Evolutionary conservation across 192 early-diverging fungal species (phyloP), one percentile per base, ranked within the genome.

Genomic region (Coemansia aciculifera): DNA sequence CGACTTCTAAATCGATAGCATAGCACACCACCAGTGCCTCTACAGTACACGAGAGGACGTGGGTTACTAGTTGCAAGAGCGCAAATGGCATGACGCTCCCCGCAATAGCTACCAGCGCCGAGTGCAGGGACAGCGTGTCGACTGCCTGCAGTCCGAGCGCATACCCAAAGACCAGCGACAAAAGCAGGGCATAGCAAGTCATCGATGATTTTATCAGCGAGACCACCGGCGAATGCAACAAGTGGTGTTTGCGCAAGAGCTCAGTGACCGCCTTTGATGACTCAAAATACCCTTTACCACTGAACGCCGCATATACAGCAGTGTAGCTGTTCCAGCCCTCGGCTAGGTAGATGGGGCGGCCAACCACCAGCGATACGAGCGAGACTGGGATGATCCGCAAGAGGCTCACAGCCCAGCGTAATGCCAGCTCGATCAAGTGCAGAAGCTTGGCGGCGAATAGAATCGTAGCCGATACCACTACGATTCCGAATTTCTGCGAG

Each of bases 21-120:
- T 82, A 77, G 49, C 79, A 82, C 2, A 82, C 72, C 6, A 82
- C 79, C 64, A 82, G 36, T 0, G 79, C 71, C 27, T 82, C 79
- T 4, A 82, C 79, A 2, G 74, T 77, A 29, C 79, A 82, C 0
- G 74, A 69, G 17, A 82, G 49, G 43, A 82, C 67, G 43, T 82
- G 79, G 0, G 79, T 82, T 29, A 71, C 74, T 32, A 82, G 48
- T 38, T 82, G 79, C 62, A 77, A 36, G n/a, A 82, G 56, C 2
- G 69, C 66, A 66, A 82, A 82, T 7, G 74, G 74, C 64, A 82
- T 67, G 59, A 66, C 61, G 32, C 74, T 82, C 0, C 74, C 74
- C 6, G 62, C 68, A 23, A 77, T 37, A 29, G 79, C 79, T 0
- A 82, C 62, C 39, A 77, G 44, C 3, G 72, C 64, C 31, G 74